phyloP scores from a whole-genome alignment of 2,329 filamentous ascomycete species.

The Epichloe hybrida region DNA sequence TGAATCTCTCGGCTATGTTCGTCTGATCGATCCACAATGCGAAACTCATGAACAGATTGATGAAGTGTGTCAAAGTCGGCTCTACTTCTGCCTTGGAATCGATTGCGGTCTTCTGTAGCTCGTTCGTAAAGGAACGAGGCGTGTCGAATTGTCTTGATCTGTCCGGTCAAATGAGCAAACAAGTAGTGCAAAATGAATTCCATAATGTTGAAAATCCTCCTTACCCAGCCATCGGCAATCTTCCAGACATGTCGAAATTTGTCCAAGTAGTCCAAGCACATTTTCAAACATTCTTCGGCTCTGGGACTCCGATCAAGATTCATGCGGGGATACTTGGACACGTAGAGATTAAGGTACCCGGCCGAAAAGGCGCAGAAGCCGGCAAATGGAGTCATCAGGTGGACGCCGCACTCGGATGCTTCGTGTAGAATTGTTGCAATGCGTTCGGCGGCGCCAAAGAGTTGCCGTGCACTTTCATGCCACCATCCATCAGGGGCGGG shows the following conservation, averaged over 20 bases:
- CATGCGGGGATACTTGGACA: constrained; percentile 26
- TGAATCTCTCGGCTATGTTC: constrained; percentile 18
- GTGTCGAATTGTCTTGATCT: constrained; percentile 15
- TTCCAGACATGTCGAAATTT: constrained; percentile 16
- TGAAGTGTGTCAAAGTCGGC: constrained; percentile 18
- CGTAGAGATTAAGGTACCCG: constrained; percentile 28
- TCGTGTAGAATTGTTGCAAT: constrained; percentile 24
- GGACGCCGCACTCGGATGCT: constrained; percentile 21
- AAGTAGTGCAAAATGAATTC: background rate
- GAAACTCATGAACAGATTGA: constrained; percentile 19
- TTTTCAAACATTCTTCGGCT: constrained; percentile 10
- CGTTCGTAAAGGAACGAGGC: constrained; percentile 15
- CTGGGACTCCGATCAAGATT: constrained; percentile 20
- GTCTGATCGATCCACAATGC: constrained; percentile 18
- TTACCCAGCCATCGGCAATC: constrained; percentile 17
- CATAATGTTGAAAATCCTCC: background rate
- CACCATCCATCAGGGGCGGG: constrained; percentile 26
- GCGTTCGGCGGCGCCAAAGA: constrained; percentile 23
- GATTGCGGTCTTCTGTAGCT: constrained; percentile 9
- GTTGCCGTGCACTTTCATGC: constrained; percentile 21
- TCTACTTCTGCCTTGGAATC: constrained; percentile 14
- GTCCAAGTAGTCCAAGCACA: constrained; percentile 15
- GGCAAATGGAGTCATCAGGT: constrained; percentile 27
- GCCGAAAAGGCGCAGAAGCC: constrained; percentile 33
- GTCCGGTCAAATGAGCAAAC: background rate